A percentile compares a stretch with the other conserved stretches of the same genome.
These are phyloP conservation scores for Hydnum rufescens DNA, from an alignment of 768 basidiomycete genomes.

Conservation along the genomic window DNA sequence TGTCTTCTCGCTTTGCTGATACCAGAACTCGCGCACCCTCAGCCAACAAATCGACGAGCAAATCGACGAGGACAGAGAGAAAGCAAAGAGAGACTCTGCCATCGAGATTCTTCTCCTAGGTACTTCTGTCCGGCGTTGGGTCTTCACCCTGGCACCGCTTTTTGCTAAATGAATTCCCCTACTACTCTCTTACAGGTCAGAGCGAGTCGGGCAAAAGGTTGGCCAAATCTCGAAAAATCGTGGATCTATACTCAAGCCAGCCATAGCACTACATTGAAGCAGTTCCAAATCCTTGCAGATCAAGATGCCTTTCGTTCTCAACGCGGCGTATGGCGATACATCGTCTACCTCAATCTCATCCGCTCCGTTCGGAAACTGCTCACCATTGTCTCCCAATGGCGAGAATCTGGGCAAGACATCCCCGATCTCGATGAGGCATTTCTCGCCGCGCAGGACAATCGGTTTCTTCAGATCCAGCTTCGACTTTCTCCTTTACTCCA, in stretches of 20 bases:
- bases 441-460: background rate
- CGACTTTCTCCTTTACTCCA: background rate
- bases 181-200: background rate
- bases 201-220: constrained; percentile 3
- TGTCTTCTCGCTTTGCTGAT: background rate
- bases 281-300: background rate
- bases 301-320: background rate
- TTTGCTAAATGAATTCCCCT: background rate
- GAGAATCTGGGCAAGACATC: background rate
- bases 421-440: background rate
- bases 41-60: background rate
- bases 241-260: no score
- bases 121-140: background rate
- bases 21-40: background rate
- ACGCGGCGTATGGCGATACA: background rate
- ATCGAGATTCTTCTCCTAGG: no score
- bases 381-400: background rate
- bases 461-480: background rate
- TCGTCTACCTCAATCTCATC: background rate
- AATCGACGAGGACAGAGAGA: background rate
- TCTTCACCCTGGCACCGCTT: background rate
- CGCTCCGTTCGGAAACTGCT: background rate
- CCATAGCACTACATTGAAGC: constrained; percentile 1
- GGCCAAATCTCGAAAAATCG: no score
- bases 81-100: no score